Conservation (phyloP, 73 alveolate species). For the Tetrahymena thermophila region DNA sequence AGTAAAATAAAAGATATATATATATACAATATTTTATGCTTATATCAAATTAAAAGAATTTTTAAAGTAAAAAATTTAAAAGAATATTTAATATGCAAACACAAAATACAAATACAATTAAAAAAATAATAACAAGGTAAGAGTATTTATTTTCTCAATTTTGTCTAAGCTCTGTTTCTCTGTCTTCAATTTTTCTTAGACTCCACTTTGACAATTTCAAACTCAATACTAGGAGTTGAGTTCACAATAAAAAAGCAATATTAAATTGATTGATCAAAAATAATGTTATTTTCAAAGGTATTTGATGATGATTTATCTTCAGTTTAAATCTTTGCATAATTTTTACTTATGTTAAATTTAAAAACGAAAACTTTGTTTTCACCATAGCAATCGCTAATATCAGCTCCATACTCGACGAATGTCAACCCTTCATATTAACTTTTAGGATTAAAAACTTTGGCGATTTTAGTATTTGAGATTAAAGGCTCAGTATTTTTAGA, state of each 20-base stretch:
- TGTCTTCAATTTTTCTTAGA: not conserved
- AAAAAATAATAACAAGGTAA: too few relatives aligned
- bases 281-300: too few relatives aligned
- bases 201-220: not conserved
- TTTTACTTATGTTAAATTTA: not conserved
- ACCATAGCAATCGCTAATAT: not conserved
- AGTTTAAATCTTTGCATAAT: not conserved
- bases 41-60: too few relatives aligned
- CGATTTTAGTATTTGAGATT: not conserved
- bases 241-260: not conserved
- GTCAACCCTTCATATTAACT: not conserved
- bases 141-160: too few relatives aligned
- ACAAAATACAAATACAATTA: too few relatives aligned
- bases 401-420: not conserved
- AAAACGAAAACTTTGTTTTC: not conserved
- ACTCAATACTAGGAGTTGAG: not conserved
- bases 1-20: too few relatives aligned
- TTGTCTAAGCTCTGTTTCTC: too few relatives aligned
- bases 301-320: not conserved
- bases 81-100: too few relatives aligned
- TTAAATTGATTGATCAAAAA: too few relatives aligned
- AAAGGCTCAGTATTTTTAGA: not conserved
- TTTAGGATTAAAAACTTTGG: not conserved
- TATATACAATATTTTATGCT: too few relatives aligned
- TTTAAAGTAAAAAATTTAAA: too few relatives aligned